These are phyloP conservation scores for Kodamaea sp. DNA, from an alignment of 1,139 yeast species.

Conservation along the genomic window DNA sequence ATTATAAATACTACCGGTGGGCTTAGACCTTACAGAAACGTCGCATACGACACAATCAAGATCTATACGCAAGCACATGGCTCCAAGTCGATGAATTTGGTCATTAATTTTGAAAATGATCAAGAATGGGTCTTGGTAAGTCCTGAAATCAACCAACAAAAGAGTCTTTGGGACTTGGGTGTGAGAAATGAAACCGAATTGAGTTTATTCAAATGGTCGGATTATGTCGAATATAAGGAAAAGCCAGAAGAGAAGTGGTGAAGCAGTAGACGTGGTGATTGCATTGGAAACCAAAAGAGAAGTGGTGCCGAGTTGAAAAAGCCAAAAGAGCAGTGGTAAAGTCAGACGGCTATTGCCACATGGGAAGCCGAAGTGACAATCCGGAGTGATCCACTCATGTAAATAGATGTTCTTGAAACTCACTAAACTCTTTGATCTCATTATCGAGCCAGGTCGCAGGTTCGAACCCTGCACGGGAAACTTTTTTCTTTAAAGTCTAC, in stretches of 20 bases:
- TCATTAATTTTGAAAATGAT: constrained; percentile 82
- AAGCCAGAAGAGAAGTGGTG: constrained; percentile 93
- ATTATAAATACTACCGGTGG: constrained; percentile 64
- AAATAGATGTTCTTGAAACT: no score
- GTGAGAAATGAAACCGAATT: constrained; percentile 89
- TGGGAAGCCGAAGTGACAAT: no score
- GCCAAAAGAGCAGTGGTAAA: no score
- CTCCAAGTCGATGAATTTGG: constrained; percentile 87
- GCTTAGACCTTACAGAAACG: constrained; percentile 77
- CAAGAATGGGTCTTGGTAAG: constrained; percentile 58
- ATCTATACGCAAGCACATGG: constrained; percentile 94
- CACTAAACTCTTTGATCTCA: no score
- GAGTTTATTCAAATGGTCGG: constrained; percentile 67
- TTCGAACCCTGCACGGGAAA: no score
- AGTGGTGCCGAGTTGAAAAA: no score
- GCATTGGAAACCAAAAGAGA: no score
- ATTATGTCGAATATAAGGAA: constrained; percentile 62
- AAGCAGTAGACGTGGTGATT: no score
- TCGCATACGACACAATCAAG: constrained; percentile 73
- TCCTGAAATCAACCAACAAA: constrained; percentile 27
- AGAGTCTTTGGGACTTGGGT: constrained; percentile 61
- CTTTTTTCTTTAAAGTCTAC: no score
- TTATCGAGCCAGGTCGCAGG: no score
- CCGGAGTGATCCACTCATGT: no score
- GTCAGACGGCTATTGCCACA: no score